These are phyloP conservation scores for Globisporangium lucens DNA, from an alignment of 352 stramenopile genomes.

Conservation along the genomic window DNA sequence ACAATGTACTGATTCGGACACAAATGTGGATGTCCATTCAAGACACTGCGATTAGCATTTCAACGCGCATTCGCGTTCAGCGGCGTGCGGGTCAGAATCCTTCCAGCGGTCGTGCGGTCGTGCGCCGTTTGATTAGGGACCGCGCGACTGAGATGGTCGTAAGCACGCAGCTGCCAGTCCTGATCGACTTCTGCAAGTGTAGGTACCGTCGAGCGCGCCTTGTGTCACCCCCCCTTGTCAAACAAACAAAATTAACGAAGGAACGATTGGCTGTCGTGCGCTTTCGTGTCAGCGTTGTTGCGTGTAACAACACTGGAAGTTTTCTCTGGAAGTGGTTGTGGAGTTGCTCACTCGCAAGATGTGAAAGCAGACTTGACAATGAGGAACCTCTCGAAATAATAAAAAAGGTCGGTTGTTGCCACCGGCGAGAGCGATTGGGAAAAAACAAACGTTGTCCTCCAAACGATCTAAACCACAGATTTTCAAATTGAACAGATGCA, in stretches of 20 bases:
- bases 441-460: not conserved
- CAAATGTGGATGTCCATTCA: too few species aligned
- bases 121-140: not conserved
- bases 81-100: not conserved
- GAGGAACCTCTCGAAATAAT: not conserved
- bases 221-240: not conserved
- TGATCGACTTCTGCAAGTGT: not conserved
- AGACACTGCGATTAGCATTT: not conserved
- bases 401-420: not conserved
- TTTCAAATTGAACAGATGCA: not conserved
- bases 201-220: not conserved
- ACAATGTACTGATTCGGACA: too few species aligned
- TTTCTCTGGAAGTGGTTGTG: not conserved
- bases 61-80: not conserved
- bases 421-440: not conserved
- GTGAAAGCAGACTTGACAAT: too few species aligned
- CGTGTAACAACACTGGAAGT: not conserved
- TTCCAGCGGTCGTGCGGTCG: not conserved
- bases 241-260: not conserved
- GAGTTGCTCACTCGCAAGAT: not conserved
- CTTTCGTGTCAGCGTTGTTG: not conserved
- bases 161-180: slow-evolving; percentile 1
- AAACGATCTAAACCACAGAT: not conserved
- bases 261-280: not conserved
- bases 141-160: slow-evolving; percentile 4